Evolutionary conservation across 2,329 filamentous ascomycete genomes (phyloP), one percentile per base, ranked within the genome.

Genomic region (Paraphoma chrysanthemicola): DNA sequence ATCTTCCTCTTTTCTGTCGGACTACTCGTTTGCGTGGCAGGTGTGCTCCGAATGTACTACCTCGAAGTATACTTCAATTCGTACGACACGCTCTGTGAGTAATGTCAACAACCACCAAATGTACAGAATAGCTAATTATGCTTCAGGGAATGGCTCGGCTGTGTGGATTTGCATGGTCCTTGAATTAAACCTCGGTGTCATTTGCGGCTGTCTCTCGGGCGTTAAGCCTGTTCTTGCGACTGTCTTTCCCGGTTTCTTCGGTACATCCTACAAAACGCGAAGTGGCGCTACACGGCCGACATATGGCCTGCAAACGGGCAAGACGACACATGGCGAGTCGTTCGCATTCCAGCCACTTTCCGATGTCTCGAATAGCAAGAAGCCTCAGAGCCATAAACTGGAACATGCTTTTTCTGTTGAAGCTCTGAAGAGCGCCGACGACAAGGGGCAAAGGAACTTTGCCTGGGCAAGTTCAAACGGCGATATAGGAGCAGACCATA

Each of bases 131-230:
- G 36, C 41, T 42, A 38, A 44, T 9, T 10, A n/a, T 16, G 8
- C 33, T 14, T n/a, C 11, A 72, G 68, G 68, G 67, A 59, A 68
- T 16, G 70, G 63, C 16, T 46, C 62, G 9, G 53, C 63, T 16
- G 55, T 72, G 39, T 75, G 67, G 55, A 46, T 59, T 8, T 31
- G 60, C 30, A 66, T 68, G 48, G 56, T 58, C 28, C 18, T 71
- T 29, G 71, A 75, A 52, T 65, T 67, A 54, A 69, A 74, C 44
- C 48, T 72, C 4, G 72, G 70, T 7, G 66, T 75, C 12, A 69
- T 74, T 14, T 73, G 68, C 53, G 65, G 67, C 31, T 73, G 69
- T 44, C 65, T 75, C 29, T 69, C 68, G 1, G 67, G 69, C 52
- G 64, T 72, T 39, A 72, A 72, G 53, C 70, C 72, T 16, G 56